phyloP scores from a whole-genome alignment of 805 yeast genomes.

The Wilhelminamyces savonicus region DNA sequence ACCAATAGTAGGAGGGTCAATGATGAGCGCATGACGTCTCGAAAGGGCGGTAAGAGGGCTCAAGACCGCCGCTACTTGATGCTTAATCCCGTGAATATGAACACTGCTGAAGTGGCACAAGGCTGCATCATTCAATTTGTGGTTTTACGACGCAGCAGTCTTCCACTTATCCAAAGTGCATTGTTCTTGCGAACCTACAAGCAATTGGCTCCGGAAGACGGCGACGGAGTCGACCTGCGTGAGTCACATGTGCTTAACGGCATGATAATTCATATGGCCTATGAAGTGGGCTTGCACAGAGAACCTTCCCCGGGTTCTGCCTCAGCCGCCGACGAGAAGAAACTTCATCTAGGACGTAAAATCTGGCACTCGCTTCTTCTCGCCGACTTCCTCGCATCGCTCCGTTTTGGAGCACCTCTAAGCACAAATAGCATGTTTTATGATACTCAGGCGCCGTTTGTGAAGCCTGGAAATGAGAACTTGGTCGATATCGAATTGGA shows the following conservation, averaged over 20 bases:
- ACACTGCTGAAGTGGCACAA: conserved; percentile 9
- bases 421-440: conserved; percentile 2
- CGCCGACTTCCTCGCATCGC: conserved; percentile 6
- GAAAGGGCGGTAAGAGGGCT: not conserved
- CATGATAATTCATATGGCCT: conserved; percentile 10
- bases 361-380: conserved; percentile 9
- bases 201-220: conserved; percentile 10
- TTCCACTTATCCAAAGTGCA: conserved; percentile 7
- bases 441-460: conserved; percentile 6
- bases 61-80: conserved; percentile 1
- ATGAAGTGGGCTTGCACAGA: conserved; percentile 9
- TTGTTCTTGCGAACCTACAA: conserved; percentile 7
- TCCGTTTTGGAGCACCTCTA: conserved; percentile 9
- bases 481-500: conserved; percentile 2
- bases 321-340: conserved; percentile 3
- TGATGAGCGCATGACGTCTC: not conserved
- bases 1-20: conserved; percentile 4
- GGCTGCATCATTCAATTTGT: conserved; percentile 7
- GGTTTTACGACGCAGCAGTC: conserved; percentile 6
- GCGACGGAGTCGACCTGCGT: conserved; percentile 11
- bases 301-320: conserved; percentile 7
- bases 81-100: conserved; percentile 9
- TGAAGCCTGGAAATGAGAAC: conserved; percentile 2
- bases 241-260: conserved; percentile 10
- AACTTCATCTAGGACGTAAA: conserved; percentile 8